Conservation (phyloP, 352 stramenopile genomes). For the Globisporangium recalcitrans region DNA sequence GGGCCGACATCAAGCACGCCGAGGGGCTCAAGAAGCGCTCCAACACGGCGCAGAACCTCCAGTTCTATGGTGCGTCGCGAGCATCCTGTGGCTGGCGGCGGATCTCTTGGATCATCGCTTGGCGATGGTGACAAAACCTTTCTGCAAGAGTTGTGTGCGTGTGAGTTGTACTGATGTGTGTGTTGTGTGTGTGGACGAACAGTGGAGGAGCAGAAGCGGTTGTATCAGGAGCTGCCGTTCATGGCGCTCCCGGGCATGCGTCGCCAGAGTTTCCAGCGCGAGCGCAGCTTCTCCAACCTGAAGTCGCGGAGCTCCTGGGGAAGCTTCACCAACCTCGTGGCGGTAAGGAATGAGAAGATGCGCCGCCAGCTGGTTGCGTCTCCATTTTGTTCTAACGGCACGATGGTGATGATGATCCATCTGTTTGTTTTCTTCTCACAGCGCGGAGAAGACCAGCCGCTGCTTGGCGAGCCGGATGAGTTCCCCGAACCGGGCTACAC, state of each 20-base stretch:
- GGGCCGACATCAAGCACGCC: constrained; percentile 60
- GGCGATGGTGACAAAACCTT: too few species aligned
- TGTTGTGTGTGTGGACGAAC: not conserved
- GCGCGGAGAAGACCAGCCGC: constrained; percentile 70
- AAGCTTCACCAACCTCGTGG: constrained; percentile 47
- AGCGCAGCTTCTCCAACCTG: constrained; percentile 66
- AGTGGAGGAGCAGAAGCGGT: constrained; percentile 68
- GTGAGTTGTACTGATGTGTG: not conserved
- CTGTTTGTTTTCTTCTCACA: constrained; percentile 13
- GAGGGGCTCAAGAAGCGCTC: constrained; percentile 73
- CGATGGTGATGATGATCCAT: not conserved
- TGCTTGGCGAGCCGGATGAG: constrained; percentile 48
- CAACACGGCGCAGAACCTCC: constrained; percentile 73
- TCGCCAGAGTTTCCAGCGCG: constrained; percentile 64
- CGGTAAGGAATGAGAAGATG: constrained; percentile 1
- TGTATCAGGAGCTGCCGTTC: constrained; percentile 73
- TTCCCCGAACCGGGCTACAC: constrained; percentile 67
- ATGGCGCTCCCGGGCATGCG: constrained; percentile 67
- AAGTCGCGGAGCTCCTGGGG: constrained; percentile 56
- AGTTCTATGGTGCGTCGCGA: constrained; percentile 65
- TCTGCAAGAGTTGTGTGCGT: too few species aligned
- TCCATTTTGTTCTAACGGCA: not conserved
- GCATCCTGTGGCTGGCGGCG: too few species aligned
- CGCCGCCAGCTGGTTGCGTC: not conserved
- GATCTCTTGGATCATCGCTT: not conserved